Conservation (phyloP, 805 yeast species). For the Sugiyamaella qingdaonensis region DNA sequence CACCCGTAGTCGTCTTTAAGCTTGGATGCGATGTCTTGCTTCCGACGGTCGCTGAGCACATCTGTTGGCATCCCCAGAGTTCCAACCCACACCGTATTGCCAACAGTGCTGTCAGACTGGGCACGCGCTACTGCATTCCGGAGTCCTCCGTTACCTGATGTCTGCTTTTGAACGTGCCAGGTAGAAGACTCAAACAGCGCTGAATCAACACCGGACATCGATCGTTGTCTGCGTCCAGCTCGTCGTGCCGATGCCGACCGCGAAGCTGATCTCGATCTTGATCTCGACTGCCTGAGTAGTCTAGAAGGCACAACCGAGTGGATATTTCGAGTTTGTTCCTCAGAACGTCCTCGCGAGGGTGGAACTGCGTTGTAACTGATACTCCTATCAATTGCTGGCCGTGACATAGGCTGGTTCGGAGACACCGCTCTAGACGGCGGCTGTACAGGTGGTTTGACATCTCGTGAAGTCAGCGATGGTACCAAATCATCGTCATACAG, state of each 20-base stretch:
- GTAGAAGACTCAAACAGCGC: conserved; percentile 42
- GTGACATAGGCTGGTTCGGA: conserved; percentile 12
- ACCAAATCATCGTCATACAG: conserved; percentile 7
- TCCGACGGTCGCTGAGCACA: conserved; percentile 56
- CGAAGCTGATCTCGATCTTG: not conserved
- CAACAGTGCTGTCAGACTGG: conserved; percentile 30
- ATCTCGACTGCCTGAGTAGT: not conserved
- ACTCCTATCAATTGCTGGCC: not conserved
- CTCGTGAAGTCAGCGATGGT: conserved; percentile 15
- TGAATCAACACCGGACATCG: not conserved
- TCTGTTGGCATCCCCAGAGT: conserved; percentile 90
- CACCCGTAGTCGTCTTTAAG: conserved; percentile 49
- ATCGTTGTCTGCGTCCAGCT: not conserved
- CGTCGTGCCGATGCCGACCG: not conserved
- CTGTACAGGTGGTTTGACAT: conserved; percentile 3
- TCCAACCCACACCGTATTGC: conserved; percentile 70
- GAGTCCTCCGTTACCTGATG: conserved; percentile 83
- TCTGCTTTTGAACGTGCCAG: conserved; percentile 68
- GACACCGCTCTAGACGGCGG: conserved; percentile 11
- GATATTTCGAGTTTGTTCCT: conserved; percentile 11
- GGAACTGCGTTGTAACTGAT: not conserved
- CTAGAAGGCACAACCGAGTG: conserved; percentile 16
- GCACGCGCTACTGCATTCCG: conserved; percentile 76
- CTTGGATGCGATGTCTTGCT: conserved; percentile 46
- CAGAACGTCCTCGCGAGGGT: not conserved